Conservation (phyloP, 2,329 filamentous ascomycete species). For the Ophiocordyceps robertsii region DNA sequence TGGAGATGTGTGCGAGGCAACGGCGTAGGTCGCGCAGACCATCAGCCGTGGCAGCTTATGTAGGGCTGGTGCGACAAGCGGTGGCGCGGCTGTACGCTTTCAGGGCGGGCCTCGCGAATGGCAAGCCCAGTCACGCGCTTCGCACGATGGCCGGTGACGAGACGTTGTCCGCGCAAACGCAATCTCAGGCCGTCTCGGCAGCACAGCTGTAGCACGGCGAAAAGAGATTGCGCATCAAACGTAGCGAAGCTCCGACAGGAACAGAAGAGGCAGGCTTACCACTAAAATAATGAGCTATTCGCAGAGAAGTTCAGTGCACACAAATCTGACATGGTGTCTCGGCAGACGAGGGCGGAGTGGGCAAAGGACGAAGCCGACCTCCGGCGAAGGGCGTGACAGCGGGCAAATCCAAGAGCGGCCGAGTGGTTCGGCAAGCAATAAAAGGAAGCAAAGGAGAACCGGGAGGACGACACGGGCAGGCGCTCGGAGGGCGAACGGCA, state of each 20-base stretch:
- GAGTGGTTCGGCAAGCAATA: background rate
- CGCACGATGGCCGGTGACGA: background rate
- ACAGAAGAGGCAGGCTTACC: constrained; percentile 16
- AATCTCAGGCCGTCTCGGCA: background rate
- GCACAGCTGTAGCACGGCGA: background rate
- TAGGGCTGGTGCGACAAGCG: too few relatives aligned
- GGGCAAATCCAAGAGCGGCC: background rate
- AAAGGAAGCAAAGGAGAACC: background rate
- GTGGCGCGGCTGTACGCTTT: too few relatives aligned
- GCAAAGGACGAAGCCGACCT: constrained; percentile 3
- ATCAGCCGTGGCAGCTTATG: too few relatives aligned
- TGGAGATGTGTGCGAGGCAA: too few relatives aligned
- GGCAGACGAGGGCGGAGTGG: constrained; percentile 9
- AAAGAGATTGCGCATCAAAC: background rate
- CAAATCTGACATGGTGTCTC: constrained; percentile 29
- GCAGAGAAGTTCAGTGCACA: constrained; percentile 15
- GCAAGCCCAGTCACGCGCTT: background rate
- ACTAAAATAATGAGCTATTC: constrained; percentile 24
- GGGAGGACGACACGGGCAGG: too few relatives aligned
- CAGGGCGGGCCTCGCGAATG: too few relatives aligned
- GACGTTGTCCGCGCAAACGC: background rate
- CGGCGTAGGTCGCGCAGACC: too few relatives aligned
- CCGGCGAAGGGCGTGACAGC: background rate
- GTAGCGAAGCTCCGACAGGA: background rate
- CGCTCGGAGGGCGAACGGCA: too few relatives aligned